Conservation (phyloP, 768 basidiomycete genomes). For the Hemileccinum impolitum region DNA sequence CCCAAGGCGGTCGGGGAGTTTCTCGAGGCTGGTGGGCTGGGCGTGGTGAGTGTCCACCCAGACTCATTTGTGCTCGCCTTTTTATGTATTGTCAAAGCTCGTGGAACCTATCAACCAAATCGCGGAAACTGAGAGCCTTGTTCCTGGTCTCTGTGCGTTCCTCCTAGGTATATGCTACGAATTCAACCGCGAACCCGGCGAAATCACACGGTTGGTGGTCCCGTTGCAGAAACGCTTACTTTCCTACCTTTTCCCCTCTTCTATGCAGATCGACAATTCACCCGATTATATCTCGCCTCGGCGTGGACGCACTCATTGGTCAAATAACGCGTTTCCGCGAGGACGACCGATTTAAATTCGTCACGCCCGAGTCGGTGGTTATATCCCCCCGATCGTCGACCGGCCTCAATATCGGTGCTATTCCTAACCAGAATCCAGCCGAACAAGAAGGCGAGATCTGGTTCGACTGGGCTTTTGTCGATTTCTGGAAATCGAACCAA, state of each 20-base stretch:
- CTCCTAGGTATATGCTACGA: conserved; percentile 94
- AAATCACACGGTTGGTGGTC: conserved; percentile 76
- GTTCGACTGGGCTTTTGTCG: conserved; percentile 98
- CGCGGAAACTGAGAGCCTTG: conserved; percentile 76
- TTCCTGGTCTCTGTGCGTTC: conserved; percentile 90
- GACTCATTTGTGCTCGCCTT: background rate
- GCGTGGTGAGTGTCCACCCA: conserved; percentile 61
- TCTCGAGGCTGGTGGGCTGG: conserved; percentile 84
- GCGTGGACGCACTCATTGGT: conserved; percentile 83
- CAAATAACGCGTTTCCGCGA: conserved; percentile 86
- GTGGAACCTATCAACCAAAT: conserved; percentile 94
- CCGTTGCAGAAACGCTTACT: too few relatives aligned
- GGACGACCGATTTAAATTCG: conserved; percentile 87
- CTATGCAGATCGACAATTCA: conserved; percentile 72
- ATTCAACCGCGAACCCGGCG: conserved; percentile 92
- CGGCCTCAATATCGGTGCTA: background rate
- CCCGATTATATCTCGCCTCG: conserved; percentile 86
- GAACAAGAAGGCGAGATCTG: conserved; percentile 82
- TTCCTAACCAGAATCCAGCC: conserved; percentile 12
- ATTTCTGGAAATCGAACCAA: conserved; percentile 98
- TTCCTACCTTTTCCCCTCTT: too few relatives aligned
- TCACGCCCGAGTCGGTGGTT: conserved; percentile 83
- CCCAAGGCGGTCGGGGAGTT: conserved; percentile 85
- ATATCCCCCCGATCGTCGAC: conserved; percentile 42
- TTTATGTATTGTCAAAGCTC: conserved; percentile 47